These are phyloP conservation scores for Thelonectria discophora DNA, from an alignment of 2,329 filamentous ascomycete species.

Conservation along the genomic window DNA sequence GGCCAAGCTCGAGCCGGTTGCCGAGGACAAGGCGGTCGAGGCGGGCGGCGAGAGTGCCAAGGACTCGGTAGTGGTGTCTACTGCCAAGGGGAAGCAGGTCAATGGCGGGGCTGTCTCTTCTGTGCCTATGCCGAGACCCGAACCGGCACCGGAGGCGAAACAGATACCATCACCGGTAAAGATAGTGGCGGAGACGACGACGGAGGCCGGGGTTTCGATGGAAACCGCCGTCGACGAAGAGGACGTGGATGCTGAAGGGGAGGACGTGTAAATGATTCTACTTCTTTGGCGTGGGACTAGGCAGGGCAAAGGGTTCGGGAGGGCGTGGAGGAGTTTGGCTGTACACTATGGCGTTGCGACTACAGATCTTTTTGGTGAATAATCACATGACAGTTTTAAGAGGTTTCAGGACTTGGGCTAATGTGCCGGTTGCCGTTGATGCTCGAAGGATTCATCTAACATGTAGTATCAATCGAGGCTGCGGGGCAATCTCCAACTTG, in stretches of 20 bases:
- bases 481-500: constrained; percentile 24
- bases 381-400: background rate
- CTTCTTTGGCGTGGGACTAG: constrained; percentile 21
- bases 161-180: background rate
- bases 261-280: constrained; percentile 42
- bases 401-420: too few relatives aligned
- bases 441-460: background rate
- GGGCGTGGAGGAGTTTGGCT: constrained; percentile 20
- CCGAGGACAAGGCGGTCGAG: constrained; percentile 29
- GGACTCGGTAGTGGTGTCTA: constrained; percentile 48
- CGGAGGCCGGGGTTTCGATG: constrained; percentile 4
- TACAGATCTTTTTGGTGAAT: constrained; percentile 5
- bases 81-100: constrained; percentile 32
- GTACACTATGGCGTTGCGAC: constrained; percentile 18
- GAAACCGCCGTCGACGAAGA: constrained; percentile 30
- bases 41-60: constrained; percentile 38
- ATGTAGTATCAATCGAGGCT: background rate
- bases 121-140: constrained; percentile 23
- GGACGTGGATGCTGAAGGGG: constrained; percentile 49
- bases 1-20: constrained; percentile 18
- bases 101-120: constrained; percentile 30
- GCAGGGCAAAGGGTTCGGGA: background rate
- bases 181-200: background rate
- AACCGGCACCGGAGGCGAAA: background rate
- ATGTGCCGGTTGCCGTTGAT: too few relatives aligned